These are phyloP conservation scores for Viola pubescens DNA, from an alignment of 441 rosid species.

Conservation along the genomic window DNA sequence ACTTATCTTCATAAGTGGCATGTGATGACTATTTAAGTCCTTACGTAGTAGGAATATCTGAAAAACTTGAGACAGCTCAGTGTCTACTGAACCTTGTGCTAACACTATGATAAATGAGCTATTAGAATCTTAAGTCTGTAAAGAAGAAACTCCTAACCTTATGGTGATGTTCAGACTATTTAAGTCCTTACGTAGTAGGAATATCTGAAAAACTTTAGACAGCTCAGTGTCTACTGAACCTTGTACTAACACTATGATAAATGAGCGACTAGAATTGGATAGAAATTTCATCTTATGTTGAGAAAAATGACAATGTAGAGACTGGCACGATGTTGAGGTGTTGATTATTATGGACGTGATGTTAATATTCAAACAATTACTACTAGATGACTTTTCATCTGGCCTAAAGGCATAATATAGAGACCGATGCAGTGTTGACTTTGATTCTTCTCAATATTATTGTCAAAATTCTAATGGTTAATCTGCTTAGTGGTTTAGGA, in stretches of 20 bases:
- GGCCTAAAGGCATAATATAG: no score
- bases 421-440: no score
- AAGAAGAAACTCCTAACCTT: no score
- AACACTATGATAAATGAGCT: neutral
- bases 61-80: neutral
- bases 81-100: neutral
- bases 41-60: no score
- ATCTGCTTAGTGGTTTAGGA: no score
- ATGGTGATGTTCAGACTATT: no score
- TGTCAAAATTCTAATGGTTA: no score
- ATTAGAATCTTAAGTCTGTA: neutral
- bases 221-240: neutral
- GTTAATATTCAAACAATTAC: neutral
- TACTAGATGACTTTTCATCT: neutral
- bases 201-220: neutral
- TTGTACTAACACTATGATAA: neutral
- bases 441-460: no score
- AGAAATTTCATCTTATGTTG: neutral
- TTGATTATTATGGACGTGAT: neutral
- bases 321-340: neutral
- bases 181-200: no score
- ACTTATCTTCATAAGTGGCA: no score
- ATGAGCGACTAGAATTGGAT: neutral
- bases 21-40: no score
- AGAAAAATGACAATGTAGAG: neutral